Conservation (phyloP, 768 basidiomycete species). For the Tricholoma flavovirens region DNA sequence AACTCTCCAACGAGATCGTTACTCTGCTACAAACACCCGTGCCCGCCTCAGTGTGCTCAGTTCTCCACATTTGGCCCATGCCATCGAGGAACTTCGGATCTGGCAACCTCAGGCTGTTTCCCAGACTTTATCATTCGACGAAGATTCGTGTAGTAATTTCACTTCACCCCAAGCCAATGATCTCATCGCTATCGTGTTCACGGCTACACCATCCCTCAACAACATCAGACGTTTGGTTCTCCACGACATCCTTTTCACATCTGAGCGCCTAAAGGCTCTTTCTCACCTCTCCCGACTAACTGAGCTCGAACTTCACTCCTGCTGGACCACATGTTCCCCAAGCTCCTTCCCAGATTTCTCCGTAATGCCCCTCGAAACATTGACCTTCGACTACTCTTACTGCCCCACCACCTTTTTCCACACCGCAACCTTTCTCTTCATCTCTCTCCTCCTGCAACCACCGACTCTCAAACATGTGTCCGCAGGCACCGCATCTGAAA, state of each 20-base stretch:
- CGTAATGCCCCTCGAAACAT: conserved; percentile 5
- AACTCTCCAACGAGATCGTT: conserved; percentile 5
- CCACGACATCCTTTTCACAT: conserved; percentile 12
- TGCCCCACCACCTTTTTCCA: conserved; percentile 5
- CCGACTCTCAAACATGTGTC: conserved; percentile 7
- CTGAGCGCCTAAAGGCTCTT: conserved; percentile 6
- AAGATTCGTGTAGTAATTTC: neutral
- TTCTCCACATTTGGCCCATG: conserved; percentile 6
- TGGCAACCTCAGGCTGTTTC: conserved; percentile 8
- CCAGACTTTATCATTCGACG: neutral
- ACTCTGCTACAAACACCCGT: neutral
- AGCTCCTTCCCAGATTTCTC: conserved; percentile 11
- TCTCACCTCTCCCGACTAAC: conserved; percentile 9
- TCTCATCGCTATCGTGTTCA: conserved; percentile 10
- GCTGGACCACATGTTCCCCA: conserved; percentile 7
- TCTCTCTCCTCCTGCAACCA: conserved; percentile 6
- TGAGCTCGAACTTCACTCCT: conserved; percentile 16
- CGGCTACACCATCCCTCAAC: conserved; percentile 9
- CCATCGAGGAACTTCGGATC: conserved; percentile 13
- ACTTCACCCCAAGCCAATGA: conserved; percentile 3
- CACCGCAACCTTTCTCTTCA: conserved; percentile 8
- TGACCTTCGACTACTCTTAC: conserved; percentile 12
- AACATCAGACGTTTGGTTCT: conserved; percentile 13
- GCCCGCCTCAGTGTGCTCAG: conserved; percentile 8
- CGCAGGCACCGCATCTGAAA: conserved; percentile 10